These are phyloP conservation scores for Henckelia pumila DNA, from an alignment of 257 asterid genomes.

Conservation along the genomic window DNA sequence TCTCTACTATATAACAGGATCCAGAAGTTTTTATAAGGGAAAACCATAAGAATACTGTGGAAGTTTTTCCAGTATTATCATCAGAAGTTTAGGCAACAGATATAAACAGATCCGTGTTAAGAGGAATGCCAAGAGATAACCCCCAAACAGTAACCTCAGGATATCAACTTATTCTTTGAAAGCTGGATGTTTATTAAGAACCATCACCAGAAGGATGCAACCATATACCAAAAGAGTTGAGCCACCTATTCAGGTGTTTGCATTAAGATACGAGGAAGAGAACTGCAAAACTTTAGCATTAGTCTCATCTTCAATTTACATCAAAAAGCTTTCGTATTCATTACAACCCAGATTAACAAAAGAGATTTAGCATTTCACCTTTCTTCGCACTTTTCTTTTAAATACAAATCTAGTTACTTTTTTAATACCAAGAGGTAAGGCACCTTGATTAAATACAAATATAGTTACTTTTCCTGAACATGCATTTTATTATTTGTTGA, in stretches of 20 bases:
- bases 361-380: not conserved
- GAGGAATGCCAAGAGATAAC: not conserved
- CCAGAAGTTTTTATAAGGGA: too few relatives aligned
- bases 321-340: not conserved
- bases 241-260: not conserved
- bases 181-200: not conserved
- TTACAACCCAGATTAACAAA: too few relatives aligned
- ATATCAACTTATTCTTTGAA: not conserved
- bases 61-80: not conserved
- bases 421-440: not conserved
- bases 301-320: too few relatives aligned
- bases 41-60: not conserved
- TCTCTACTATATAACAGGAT: not conserved
- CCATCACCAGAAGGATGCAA: not conserved
- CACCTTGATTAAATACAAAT: not conserved
- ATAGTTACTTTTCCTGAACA: too few relatives aligned
- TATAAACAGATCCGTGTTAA: not conserved
- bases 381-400: not conserved
- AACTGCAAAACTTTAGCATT: not conserved
- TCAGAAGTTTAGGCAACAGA: not conserved
- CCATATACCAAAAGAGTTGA: not conserved
- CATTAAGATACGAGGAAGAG: not conserved
- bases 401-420: too few relatives aligned
- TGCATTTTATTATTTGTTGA: not conserved
- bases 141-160: not conserved